Percentiles rank a stretch among this genome's conserved stretches.
Evolutionary conservation across 257 asterid genomes (phyloP).

Genomic region (Coffea canephora): DNA sequence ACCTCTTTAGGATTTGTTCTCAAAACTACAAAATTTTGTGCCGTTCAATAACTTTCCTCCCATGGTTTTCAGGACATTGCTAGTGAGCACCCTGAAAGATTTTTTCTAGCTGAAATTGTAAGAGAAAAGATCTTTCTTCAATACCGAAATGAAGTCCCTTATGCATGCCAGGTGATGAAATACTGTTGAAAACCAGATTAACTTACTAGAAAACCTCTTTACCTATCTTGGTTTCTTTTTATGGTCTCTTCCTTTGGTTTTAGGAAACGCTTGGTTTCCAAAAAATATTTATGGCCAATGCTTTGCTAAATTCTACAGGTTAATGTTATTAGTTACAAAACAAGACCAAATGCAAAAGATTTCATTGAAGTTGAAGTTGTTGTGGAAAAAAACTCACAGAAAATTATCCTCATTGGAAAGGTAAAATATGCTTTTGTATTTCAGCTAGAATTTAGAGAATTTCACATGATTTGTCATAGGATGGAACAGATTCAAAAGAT

Average conservation of each 20-base stretch:
- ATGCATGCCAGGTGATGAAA: constrained; percentile 85
- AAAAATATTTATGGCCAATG: not conserved
- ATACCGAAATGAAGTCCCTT: constrained; percentile 88
- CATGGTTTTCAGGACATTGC: constrained; percentile 67
- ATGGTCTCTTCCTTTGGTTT: not conserved
- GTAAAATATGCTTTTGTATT: constrained; percentile 26
- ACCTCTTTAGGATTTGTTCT: not conserved
- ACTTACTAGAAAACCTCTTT: not conserved
- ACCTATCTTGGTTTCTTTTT: not conserved
- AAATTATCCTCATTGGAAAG: constrained; percentile 92
- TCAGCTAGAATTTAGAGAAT: not conserved
- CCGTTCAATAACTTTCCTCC: not conserved
- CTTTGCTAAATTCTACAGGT: constrained; percentile 42
- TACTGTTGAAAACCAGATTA: not conserved
- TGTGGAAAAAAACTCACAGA: constrained; percentile 90
- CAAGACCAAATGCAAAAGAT: constrained; percentile 84
- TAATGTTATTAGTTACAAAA: constrained; percentile 76
- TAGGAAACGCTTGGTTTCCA: not conserved
- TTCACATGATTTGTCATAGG: not conserved
- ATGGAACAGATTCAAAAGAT: not conserved
- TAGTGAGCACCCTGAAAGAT: constrained; percentile 97
- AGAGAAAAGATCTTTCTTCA: constrained; percentile 94
- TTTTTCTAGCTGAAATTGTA: constrained; percentile 89
- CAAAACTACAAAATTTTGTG: not conserved
- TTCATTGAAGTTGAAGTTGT: constrained; percentile 92